These are phyloP conservation scores for Jamesozyma piceae DNA, from an alignment of 805 yeast species.

Conservation along the genomic window DNA sequence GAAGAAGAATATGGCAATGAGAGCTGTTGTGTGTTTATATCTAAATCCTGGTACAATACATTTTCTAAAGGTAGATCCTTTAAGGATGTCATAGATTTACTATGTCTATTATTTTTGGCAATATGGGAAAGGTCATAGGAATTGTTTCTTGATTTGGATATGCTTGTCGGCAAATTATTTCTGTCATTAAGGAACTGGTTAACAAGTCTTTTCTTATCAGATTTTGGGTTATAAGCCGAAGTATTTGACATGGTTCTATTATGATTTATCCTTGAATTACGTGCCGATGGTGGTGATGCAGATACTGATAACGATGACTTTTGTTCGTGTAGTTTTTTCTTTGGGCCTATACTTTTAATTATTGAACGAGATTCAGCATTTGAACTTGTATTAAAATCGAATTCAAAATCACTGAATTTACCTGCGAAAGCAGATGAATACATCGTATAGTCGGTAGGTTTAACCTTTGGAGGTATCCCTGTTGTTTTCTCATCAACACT, in stretches of 20 bases:
- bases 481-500: too few relatives aligned
- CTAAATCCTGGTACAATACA: slow-evolving; percentile 4
- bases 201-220: slow-evolving; percentile 4
- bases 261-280: neutral
- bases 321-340: too few relatives aligned
- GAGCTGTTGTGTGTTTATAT: too few relatives aligned
- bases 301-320: too few relatives aligned
- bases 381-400: slow-evolving; percentile 1
- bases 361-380: too few relatives aligned
- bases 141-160: too few relatives aligned
- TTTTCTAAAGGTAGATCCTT: slow-evolving; percentile 2
- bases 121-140: neutral
- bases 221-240: neutral
- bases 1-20: neutral
- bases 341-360: too few relatives aligned
- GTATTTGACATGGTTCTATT: neutral
- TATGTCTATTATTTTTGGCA: neutral
- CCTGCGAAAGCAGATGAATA: slow-evolving; percentile 8
- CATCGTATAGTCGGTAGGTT: too few relatives aligned
- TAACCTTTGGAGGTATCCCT: too few relatives aligned
- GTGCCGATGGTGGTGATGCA: too few relatives aligned
- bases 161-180: too few relatives aligned
- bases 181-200: slow-evolving; percentile 5
- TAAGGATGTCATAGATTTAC: neutral
- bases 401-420: slow-evolving; percentile 9